Conservation (phyloP, 2,329 filamentous ascomycete genomes). For the Penicillium sp. region DNA sequence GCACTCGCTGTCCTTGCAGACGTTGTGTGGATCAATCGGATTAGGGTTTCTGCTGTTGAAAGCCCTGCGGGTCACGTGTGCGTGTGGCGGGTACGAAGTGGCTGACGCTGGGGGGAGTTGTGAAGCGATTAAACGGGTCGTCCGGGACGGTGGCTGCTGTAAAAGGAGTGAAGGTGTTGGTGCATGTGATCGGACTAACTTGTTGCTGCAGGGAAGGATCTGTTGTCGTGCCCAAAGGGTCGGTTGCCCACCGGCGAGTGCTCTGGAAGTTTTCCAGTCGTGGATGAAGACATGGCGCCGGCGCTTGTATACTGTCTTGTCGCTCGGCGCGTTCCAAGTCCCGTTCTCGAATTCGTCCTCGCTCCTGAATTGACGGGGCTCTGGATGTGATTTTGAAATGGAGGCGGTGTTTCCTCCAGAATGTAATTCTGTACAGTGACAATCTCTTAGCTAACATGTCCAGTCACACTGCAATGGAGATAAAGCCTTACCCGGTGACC, state of each 20-base stretch:
- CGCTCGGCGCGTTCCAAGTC: constrained; percentile 2
- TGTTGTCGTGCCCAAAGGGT: background rate
- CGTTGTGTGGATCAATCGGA: constrained; percentile 32
- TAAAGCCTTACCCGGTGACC: constrained; percentile 13
- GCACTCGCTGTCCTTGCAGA: constrained; percentile 19
- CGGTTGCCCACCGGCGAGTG: constrained; percentile 1
- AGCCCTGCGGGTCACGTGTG: constrained; percentile 25
- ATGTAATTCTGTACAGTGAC: constrained; percentile 2
- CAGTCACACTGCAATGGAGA: background rate
- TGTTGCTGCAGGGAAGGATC: background rate
- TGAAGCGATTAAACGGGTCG: constrained; percentile 3
- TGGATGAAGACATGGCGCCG: constrained; percentile 6
- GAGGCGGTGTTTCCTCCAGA: constrained; percentile 21
- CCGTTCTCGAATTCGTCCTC: constrained; percentile 6
- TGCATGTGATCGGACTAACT: background rate
- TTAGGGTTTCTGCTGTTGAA: constrained; percentile 26
- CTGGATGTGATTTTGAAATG: constrained; percentile 18
- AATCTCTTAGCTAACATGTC: background rate
- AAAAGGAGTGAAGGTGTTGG: background rate
- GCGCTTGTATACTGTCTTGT: background rate
- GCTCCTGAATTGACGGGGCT: background rate
- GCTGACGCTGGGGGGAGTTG: constrained; percentile 13
- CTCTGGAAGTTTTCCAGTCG: constrained; percentile 11
- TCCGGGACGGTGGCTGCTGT: constrained; percentile 5
- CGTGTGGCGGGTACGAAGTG: constrained; percentile 6